Base-by-base conservation (phyloP, 208 protist species). In the Wallacemonas collosoma region DNA sequence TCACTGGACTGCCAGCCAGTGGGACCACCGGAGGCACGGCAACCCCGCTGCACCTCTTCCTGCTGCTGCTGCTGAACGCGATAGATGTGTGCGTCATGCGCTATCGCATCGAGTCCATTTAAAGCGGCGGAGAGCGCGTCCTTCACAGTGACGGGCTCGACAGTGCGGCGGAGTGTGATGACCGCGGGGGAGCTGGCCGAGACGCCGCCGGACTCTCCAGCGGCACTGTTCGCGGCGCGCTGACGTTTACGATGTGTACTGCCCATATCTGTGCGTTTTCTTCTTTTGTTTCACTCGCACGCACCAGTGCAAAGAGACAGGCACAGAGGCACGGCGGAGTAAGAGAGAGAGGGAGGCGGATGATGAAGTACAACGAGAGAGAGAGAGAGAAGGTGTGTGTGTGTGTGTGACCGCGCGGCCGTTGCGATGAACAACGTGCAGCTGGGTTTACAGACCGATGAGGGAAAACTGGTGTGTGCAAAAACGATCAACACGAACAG, bases 51-150 rank as follows among this genome's bases (percentile, higher is more conserved):
- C 54, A 3, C n/a, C 54, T 2, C 17, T 8, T 61, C 54, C 68
- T 71, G 62, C 45, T 56, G 54, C 58, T 71, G n/a, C 39, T 81
- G 50, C 39, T 65, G 68, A 14, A 68, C 58, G 15, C 63, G 65
- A 62, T 87, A 82, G 39, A 64, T 45, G 72, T 88, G 86, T 1
- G 86, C 86, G 15, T 91, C 86, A 35, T 71, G 66, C 5, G 85
- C 79, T 38, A 91, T 83, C 39, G 81, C 64, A 53, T 91, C 86
- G 44, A 91, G 77, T 12, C 71, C 72, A 26, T 66, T 63, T 57
- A 91, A 56, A 12, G 77, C 69, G 1, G 39, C 43, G 11, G 76
- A 68, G 61, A 91, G 71, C 6, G 82, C 55, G 12, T 64, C 75
- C 39, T 78, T 70, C 26, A 71, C 71, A 8, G 80, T 81, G 4